Base-by-base conservation (phyloP, 2,329 filamentous ascomycete genomes). In the Purpureocillium lavendulum region DNA sequence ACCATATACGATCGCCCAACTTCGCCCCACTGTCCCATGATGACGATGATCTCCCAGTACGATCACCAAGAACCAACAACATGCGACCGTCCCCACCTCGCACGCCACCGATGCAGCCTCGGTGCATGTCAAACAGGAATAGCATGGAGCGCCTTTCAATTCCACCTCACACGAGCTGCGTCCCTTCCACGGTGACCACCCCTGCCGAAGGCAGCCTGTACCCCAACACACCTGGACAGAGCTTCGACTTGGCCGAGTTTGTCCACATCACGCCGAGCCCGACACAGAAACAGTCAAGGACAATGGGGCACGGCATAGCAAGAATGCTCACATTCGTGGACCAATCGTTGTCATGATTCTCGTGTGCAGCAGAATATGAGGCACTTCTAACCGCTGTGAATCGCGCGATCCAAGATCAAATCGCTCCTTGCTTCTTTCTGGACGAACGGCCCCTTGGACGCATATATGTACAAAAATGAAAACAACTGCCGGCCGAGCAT, bases 241-340 rank as follows among this genome's bases (percentile, higher is more conserved):
- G 62, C 35, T 94, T 97, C 62, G 94, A 97, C 66, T 94, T 97
- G 64, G 80, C 88, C 39, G 92, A 98, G 58, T 98, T 95, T 63
- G 83, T 97, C 57, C 95, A 97, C 64, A 90, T 97, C 59, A 95
- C 92, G 7, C 92, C 92, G 1, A 95, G 87, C 55, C 92, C 92
- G 15, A 90, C 87, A 18, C 92, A 96, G 65, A 87, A 80, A 49
- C 75, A 81, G 9, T 96, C 87, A 84, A 87, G 84, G 59, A 94
- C 88, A 1, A 87, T 87, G 10, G 61, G 78, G 10, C 71, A 77
- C 21, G 68, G 70, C 24, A 53, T 60, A 9, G 59, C 65, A 52
- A 77, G 84, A 56, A 73, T 81, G 46, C 69, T 95, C 42, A 94
- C 89, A 40, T 94, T 94, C 62, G 88, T 94, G 55, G 78, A 80